Evolutionary conservation across 306 rosid genomes (phyloP), one percentile per base, ranked within the genome.

Genomic region (Castanea mollissima): DNA sequence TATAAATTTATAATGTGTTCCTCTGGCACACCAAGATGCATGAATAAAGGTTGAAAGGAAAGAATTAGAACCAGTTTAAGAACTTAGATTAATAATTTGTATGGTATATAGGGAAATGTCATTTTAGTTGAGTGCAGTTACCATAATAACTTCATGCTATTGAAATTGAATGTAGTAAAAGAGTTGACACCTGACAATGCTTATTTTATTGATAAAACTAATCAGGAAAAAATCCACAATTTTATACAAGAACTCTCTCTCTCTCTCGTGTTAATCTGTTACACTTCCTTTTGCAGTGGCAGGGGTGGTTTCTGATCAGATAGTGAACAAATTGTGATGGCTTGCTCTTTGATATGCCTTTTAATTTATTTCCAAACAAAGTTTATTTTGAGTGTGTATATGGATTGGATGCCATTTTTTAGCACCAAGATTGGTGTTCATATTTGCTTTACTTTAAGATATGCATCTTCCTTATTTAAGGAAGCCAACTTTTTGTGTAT

Each of bases 291-390:
- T 49, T 49, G 54, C 54, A 49, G 54, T 49, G 54, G 54, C 54
- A 49, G 54, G 65, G 25, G 12, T 59, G 31, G 12, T 23, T 59
- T 12, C 23, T 8, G 12, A 49, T 59, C 3, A 20, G 25, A 13
- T 10, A 21, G 31, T 21, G 27, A 59, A 20, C 65, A 23, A 4
- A 34, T 67, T 67, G 21, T 67, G 29, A 67, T 46, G 71, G 60
- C 27, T 68, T 78, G 46, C 56, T 65, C 79, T 74, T 38, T 62
- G 35, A 69, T 54, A 52, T 82, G 44, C 58, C 80, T 62, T 73
- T 69, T 63, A 46, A 59, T 76, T 76, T 75, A 32, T 71, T 64
- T 57, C 59, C 67, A 1, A 60, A 5, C 70, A n/a, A 69, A 55
- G 34, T 72, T 71, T 49, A 74, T 52, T 64, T 32, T 77, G 35